Evolutionary conservation across 495 filamentous ascomycete genomes (phyloP), one percentile per base, ranked within the genome.

Genomic region (Pseudotulostoma volvatum): DNA sequence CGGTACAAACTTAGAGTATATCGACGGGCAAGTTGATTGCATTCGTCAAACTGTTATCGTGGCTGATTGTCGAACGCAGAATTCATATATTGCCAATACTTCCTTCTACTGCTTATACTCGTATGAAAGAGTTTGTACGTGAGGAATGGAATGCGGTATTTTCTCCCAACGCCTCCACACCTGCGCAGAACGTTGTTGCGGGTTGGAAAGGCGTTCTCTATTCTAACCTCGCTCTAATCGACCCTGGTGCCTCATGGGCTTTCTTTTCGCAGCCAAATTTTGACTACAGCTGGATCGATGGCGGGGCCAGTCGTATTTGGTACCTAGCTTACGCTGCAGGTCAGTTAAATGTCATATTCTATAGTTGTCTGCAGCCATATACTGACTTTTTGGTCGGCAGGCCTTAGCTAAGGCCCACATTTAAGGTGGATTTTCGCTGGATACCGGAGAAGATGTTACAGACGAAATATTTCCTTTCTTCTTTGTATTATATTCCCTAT

Each of bases 51-150:
- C 8, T 33, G 35, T 23, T 9, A 11, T 9, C 3, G 4, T 9
- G 23, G 31, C 41, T 49, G 19, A 54, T 44, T 23, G 33, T n/a
- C 7, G 2, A 18, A 13, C 18, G 19, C 21, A 66, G 81, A 37
- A 96, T 97, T 41, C 90, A 97, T 62, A 97, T 97, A 90, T 60
- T 97, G 28, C 90, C 92, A 1, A 66, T 94, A 34, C 68, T 81
- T 23, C 83, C 90, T 1, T 67, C 66, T 39, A 77, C 75, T 0
- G 60, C 77, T 13, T 73, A 79, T 38, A 77, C 76, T 2, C 76
- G 92, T 13, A 65, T 65, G 1, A 47, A 52, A n/a, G 57, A 59
- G 0, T 95, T 94, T 46, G 84, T 92, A 2, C 52, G 53, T 14
- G 70, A 94, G 56, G 90, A 97, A 57, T 97, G 92, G 90, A 61